A percentile compares a stretch with the other conserved stretches of the same genome.
Evolutionary conservation across 495 filamentous ascomycete genomes (phyloP).

Genomic region (Talaromyces liani): DNA sequence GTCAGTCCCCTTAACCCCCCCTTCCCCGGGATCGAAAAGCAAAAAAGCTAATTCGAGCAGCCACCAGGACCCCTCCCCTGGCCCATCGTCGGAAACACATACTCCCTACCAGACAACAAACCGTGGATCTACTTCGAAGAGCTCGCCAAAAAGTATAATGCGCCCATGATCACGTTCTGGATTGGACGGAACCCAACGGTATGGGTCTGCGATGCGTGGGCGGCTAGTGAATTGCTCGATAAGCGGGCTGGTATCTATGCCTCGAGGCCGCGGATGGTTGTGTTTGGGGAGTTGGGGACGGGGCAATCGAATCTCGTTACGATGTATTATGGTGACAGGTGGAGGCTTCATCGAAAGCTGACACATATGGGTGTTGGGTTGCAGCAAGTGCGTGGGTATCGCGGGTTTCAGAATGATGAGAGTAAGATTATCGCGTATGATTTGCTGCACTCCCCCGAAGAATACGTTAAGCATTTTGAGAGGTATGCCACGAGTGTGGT

Average conservation of each 20-base stretch:
- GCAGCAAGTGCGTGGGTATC: conserved; percentile 50
- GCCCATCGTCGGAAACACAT: conserved; percentile 46
- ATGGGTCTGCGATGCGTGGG: conserved; percentile 60
- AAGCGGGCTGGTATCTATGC: neutral
- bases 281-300: neutral
- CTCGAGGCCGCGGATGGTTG: neutral
- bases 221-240: conserved; percentile 33
- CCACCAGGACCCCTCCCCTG: conserved; percentile 42
- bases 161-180: conserved; percentile 55
- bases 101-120: conserved; percentile 49
- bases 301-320: neutral
- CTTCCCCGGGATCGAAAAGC: no score
- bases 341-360: neutral
- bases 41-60: conserved; percentile 18
- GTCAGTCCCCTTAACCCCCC: neutral
- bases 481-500: neutral
- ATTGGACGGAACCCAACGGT: conserved; percentile 56
- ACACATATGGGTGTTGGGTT: neutral
- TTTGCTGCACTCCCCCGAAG: conserved; percentile 23
- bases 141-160: conserved; percentile 44
- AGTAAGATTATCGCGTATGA: conserved; percentile 32
- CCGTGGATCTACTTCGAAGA: conserved; percentile 60
- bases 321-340: neutral
- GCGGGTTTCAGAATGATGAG: conserved; percentile 52
- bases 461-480: conserved; percentile 10